A percentile compares a stretch with the other conserved stretches of the same genome.
phyloP scores from a whole-genome alignment of 2,329 filamentous ascomycete species.

The Whalleya microplaca region DNA sequence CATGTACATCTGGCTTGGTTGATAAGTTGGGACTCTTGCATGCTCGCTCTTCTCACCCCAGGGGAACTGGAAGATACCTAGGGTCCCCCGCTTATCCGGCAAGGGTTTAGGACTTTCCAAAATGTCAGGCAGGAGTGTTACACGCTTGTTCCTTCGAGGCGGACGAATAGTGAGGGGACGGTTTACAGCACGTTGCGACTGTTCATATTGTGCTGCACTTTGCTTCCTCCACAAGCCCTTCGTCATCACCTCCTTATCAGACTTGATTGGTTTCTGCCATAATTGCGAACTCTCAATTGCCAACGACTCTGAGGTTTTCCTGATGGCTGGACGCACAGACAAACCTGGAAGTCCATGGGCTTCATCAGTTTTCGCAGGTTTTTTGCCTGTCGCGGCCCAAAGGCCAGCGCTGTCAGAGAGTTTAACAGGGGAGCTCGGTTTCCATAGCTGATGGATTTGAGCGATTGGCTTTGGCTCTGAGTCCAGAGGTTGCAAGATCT shows the following conservation, averaged over 20 bases:
- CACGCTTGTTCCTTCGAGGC: constrained; percentile 56
- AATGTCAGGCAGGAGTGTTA: constrained; percentile 66
- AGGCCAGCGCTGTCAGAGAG: constrained; percentile 19
- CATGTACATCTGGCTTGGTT: constrained; percentile 43
- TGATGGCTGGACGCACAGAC: constrained; percentile 40
- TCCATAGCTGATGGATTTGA: constrained; percentile 29
- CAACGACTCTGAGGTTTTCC: constrained; percentile 40
- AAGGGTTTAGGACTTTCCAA: constrained; percentile 64
- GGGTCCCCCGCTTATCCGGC: constrained; percentile 59
- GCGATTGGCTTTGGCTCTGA: constrained; percentile 6
- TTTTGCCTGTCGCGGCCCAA: constrained; percentile 23
- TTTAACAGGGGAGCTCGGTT: constrained; percentile 12
- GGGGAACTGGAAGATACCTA: constrained; percentile 68
- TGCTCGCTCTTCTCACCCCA: constrained; percentile 67
- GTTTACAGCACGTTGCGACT: constrained; percentile 30
- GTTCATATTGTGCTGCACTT: constrained; percentile 25
- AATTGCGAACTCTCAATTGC: constrained; percentile 42
- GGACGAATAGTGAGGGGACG: constrained; percentile 57
- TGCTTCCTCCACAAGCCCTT: constrained; percentile 33
- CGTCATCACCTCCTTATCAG: not conserved
- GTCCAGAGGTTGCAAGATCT: constrained; percentile 14
- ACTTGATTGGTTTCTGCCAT: constrained; percentile 40
- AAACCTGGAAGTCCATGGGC: constrained; percentile 35
- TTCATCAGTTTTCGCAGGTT: not conserved
- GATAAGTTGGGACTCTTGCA: constrained; percentile 46